Conservation (phyloP, 768 basidiomycete species). For the Lactarius hatsudake region DNA sequence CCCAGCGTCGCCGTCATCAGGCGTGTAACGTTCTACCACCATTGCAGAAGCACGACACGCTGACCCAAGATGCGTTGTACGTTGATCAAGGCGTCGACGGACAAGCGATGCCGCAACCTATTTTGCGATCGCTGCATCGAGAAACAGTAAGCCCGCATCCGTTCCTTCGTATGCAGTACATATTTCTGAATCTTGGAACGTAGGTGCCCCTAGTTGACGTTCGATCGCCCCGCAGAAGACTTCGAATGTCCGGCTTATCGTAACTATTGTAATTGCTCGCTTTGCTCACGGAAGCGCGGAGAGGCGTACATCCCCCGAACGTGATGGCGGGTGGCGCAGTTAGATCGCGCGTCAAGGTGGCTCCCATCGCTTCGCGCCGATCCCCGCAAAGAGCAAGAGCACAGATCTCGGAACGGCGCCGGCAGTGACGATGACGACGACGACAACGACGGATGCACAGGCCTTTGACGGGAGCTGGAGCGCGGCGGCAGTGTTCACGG, state of each 20-base stretch:
- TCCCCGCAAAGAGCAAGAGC: neutral
- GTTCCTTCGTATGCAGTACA: neutral
- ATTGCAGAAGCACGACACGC: conserved; percentile 14
- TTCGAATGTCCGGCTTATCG: too few relatives aligned
- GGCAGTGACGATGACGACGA: neutral
- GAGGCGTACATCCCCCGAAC: too few relatives aligned
- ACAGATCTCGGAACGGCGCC: neutral
- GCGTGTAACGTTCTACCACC: conserved; percentile 16
- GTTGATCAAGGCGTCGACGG: neutral
- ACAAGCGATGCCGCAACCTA: conserved; percentile 4
- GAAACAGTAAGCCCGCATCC: conserved; percentile 12
- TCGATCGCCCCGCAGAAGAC: too few relatives aligned
- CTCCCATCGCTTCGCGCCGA: too few relatives aligned
- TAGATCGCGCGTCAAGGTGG: too few relatives aligned
- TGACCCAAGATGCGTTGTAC: conserved; percentile 22
- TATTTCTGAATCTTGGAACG: neutral
- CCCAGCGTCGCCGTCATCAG: neutral
- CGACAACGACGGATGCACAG: neutral
- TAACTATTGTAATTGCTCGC: too few relatives aligned
- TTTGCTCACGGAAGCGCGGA: too few relatives aligned
- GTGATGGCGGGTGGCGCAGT: too few relatives aligned
- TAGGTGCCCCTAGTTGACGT: conserved; percentile 40
- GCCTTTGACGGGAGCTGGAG: neutral
- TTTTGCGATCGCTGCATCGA: conserved; percentile 26
- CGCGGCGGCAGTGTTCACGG: neutral